Percentiles rank a stretch among this genome's conserved stretches.
These are phyloP conservation scores for Nitzschia sp. DNA, from an alignment of 108 stramenopile species.

Conservation along the genomic window DNA sequence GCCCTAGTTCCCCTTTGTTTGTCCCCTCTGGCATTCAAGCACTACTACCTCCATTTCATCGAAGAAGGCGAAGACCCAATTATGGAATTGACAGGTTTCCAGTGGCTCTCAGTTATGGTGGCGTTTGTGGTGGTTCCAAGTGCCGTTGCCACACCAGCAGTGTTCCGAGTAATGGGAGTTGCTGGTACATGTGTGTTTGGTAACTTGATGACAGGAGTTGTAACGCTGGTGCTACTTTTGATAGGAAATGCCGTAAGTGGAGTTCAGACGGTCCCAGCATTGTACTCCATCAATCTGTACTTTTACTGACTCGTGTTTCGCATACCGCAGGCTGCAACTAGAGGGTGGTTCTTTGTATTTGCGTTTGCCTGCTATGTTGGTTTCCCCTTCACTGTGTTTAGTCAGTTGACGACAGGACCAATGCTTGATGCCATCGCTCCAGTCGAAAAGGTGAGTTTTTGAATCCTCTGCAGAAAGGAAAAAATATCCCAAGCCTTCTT, in stretches of 20 bases:
- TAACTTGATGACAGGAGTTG: slow-evolving; percentile 41
- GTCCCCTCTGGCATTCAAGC: slow-evolving; percentile 51
- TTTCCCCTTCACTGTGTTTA: slow-evolving; percentile 58
- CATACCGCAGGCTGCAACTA: slow-evolving; percentile 23
- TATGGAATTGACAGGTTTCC: slow-evolving; percentile 41
- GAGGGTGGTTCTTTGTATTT: slow-evolving; percentile 19
- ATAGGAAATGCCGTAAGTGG: slow-evolving; percentile 39
- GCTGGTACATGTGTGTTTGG: slow-evolving; percentile 53
- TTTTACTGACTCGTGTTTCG: slow-evolving; percentile 24
- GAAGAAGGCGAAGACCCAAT: slow-evolving; percentile 37
- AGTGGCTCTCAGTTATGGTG: slow-evolving; percentile 52
- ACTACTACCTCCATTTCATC: slow-evolving; percentile 36
- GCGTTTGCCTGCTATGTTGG: slow-evolving; percentile 46
- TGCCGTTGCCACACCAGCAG: slow-evolving; percentile 39
- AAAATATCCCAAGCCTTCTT: too few relatives aligned
- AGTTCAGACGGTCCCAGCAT: not conserved
- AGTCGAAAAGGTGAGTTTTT: slow-evolving; percentile 26
- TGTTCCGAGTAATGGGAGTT: slow-evolving; percentile 41
- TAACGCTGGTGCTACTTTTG: slow-evolving; percentile 34
- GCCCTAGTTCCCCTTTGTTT: slow-evolving; percentile 52
- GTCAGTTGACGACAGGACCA: slow-evolving; percentile 52
- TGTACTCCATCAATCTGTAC: not conserved
- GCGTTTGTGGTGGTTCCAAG: slow-evolving; percentile 50
- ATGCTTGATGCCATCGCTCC: slow-evolving; percentile 59
- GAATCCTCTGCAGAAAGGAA: not conserved